Evolutionary conservation across 164 flowering plant species (phyloP), one percentile per base, ranked within the genome.

Genomic region (Stephania cephalantha): DNA sequence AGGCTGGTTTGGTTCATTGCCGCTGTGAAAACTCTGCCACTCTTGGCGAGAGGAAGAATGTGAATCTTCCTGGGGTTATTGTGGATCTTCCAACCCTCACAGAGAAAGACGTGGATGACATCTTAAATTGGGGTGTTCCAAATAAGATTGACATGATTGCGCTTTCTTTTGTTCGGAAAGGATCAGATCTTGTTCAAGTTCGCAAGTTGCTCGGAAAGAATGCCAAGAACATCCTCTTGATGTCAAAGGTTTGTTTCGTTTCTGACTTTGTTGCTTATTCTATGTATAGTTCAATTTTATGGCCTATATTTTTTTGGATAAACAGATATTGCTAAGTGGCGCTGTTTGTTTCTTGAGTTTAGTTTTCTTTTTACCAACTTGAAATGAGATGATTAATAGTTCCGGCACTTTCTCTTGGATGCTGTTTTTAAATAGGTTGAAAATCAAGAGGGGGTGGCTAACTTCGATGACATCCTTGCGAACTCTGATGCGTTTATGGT

Each of bases 371-470:
- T 50, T 15, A 50, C 11, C 11, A 9, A 12, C 9, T 48, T 48
- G 11, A 48, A 12, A 48, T 7, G 9, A 48, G 55, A 50, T 45
- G 5, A 1, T 61, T 58, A 9, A 91, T 85, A 53, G 80, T 35
- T 17, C 45, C 73, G 29, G 29, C n/a, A 7, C 58, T 58, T 70
- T 71, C 42, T 29, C 68, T 46, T 63, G 46, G 7, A 25, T 50
- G 73, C 10, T 52, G 64, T 22, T 73, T 35, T 46, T 50, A 30
- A 30, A 44, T 42, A 92, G 97, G 95, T 92, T 81, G 97, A 92
- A 78, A 92, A 92, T 74, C 97, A 92, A 84, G 97, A 92, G 84
- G 97, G 97, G 75, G 95, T 92, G 66, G 92, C 95, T 53, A 92
- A 92, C 77, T 92, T 90, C 76, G 97, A 92, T 80, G 97, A 90